Conservation (phyloP, 73 alveolate genomes). For the Blepharisma japonicum region DNA sequence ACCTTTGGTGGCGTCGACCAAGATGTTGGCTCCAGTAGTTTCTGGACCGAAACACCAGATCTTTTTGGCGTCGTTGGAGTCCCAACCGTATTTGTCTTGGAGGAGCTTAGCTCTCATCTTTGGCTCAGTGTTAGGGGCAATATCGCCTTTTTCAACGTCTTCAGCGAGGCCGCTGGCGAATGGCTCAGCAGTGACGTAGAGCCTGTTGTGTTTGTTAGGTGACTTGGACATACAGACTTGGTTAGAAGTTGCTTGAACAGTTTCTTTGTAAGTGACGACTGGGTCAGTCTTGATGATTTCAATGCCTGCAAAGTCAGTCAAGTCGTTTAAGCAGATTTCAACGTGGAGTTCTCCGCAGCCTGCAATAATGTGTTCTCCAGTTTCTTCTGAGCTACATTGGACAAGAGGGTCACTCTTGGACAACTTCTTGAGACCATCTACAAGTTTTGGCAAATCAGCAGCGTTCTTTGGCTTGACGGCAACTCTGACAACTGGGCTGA, state of each 20-base stretch:
- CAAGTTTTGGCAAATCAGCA: conserved; percentile 96
- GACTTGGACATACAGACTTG: conserved; percentile 95
- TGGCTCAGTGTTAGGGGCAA: conserved; percentile 82
- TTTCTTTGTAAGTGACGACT: conserved; percentile 98
- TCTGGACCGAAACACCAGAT: conserved; percentile 99
- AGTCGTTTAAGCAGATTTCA: conserved; percentile 95
- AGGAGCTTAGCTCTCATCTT: conserved; percentile 87
- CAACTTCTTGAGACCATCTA: conserved; percentile 96
- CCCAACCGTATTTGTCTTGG: conserved; percentile 90
- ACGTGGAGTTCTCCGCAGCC: conserved; percentile 99
- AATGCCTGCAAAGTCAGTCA: conserved; percentile 92
- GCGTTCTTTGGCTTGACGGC: conserved; percentile 98
- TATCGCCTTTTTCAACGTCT: conserved; percentile 77
- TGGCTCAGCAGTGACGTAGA: conserved; percentile 83
- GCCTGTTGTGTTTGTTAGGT: conserved; percentile 98
- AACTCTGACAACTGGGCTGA: conserved; percentile 98
- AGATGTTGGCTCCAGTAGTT: conserved; percentile 92
- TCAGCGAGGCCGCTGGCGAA: conserved; percentile 87
- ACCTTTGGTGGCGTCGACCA: conserved; percentile 89
- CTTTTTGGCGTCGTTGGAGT: conserved; percentile 86
- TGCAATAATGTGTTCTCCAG: conserved; percentile 96
- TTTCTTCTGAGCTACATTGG: conserved; percentile 88
- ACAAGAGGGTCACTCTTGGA: conserved; percentile 96
- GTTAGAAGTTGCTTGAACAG: conserved; percentile 81
- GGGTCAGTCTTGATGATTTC: conserved; percentile 96